These are phyloP conservation scores for Yamadazyma ubonensis DNA, from an alignment of 805 yeast species.

Conservation along the genomic window DNA sequence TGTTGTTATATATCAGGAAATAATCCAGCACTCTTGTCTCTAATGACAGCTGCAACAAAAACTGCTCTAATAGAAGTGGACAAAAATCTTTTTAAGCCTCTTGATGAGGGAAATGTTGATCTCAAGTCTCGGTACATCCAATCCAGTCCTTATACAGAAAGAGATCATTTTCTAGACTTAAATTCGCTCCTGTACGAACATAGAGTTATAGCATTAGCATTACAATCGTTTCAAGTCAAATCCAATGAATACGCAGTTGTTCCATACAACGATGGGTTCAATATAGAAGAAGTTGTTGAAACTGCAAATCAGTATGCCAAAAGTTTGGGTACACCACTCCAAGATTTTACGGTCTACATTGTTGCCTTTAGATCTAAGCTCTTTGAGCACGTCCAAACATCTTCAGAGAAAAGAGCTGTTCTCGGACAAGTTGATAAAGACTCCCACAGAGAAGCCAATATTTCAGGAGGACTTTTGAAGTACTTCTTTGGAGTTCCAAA, in stretches of 20 bases:
- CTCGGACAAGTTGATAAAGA: conserved; percentile 29
- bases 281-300: conserved; percentile 22
- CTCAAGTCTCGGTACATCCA: conserved; percentile 6
- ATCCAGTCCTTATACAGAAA: conserved; percentile 32
- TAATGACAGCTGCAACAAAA: too few relatives aligned
- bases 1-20: background rate
- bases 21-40: too few relatives aligned
- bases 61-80: conserved; percentile 6
- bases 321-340: conserved; percentile 9
- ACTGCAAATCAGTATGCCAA: conserved; percentile 9
- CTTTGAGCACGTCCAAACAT: conserved; percentile 23
- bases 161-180: conserved; percentile 26
- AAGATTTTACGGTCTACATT: conserved; percentile 23
- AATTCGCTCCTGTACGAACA: conserved; percentile 20
- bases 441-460: conserved; percentile 36
- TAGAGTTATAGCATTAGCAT: conserved; percentile 27
- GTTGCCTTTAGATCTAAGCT: conserved; percentile 36
- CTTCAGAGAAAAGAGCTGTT: conserved; percentile 23
- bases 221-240: conserved; percentile 24
- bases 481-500: conserved; percentile 42
- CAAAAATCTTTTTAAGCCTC: conserved; percentile 2
- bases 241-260: conserved; percentile 23
- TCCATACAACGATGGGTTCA: conserved; percentile 25
- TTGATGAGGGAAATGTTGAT: background rate
- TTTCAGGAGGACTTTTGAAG: conserved; percentile 36